phyloP scores from a whole-genome alignment of 345 rosid species.

The Carallia brachiata region DNA sequence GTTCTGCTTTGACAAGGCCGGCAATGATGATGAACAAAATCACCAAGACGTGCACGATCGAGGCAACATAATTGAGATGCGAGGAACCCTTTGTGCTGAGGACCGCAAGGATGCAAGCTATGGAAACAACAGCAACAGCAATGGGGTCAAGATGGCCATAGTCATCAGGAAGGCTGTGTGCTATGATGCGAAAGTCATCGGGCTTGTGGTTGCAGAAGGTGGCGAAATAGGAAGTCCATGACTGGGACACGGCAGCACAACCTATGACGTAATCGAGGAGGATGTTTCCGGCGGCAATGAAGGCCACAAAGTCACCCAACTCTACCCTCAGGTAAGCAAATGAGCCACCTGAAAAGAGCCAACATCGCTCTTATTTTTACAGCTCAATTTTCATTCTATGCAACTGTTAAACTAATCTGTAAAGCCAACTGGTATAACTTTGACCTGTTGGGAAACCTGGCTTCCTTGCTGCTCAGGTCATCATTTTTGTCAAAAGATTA shows the following conservation, averaged over 20 bases:
- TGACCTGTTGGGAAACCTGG: too few relatives aligned
- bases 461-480: too few relatives aligned
- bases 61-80: conserved; percentile 64
- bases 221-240: conserved; percentile 90
- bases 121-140: conserved; percentile 43
- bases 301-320: conserved; percentile 87
- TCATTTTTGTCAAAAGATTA: too few relatives aligned
- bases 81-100: conserved; percentile 79
- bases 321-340: conserved; percentile 88
- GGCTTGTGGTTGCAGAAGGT: conserved; percentile 74
- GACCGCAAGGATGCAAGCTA: conserved; percentile 56
- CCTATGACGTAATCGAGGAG: conserved; percentile 65
- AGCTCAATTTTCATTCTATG: too few relatives aligned
- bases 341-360: conserved; percentile 50
- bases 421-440: too few relatives aligned
- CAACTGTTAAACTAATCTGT: too few relatives aligned
- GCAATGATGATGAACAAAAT: conserved; percentile 69
- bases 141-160: conserved; percentile 74
- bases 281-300: conserved; percentile 87
- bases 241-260: conserved; percentile 72
- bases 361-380: background rate
- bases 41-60: conserved; percentile 59
- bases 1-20: conserved; percentile 56
- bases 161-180: conserved; percentile 39
- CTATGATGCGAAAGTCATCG: conserved; percentile 58